Conservation (phyloP, 257 asterid genomes). For the Nemophila menziesii region DNA sequence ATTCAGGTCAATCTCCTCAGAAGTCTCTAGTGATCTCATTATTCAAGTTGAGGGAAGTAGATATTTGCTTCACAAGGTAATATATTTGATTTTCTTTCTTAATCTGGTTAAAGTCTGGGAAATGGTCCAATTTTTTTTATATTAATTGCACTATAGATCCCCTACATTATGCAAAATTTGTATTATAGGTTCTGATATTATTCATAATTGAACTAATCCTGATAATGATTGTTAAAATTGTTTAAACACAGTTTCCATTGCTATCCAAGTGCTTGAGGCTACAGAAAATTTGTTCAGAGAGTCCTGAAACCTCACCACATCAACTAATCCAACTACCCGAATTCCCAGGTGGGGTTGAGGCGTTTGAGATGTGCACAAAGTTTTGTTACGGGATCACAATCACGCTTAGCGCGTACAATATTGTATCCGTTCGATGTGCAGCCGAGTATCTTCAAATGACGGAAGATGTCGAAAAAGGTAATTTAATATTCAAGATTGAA, state of each 20-base stretch:
- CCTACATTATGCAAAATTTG: no score
- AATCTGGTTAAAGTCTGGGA: neutral
- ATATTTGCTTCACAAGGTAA: conserved; percentile 77
- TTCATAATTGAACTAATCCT: neutral
- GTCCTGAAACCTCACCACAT: conserved; percentile 34
- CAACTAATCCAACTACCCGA: conserved; percentile 61
- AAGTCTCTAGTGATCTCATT: conserved; percentile 71
- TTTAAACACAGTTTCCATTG: conserved; percentile 67
- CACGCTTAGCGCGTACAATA: conserved; percentile 75
- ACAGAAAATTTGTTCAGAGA: conserved; percentile 52
- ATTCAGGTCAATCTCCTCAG: conserved; percentile 71
- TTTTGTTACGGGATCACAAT: conserved; percentile 86
- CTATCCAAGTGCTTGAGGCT: conserved; percentile 60
- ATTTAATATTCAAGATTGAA: conserved; percentile 54
- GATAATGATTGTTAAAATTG: neutral
- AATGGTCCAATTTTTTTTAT: no score
- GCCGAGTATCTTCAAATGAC: conserved; percentile 83
- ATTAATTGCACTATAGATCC: no score
- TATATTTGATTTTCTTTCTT: neutral
- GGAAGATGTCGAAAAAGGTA: conserved; percentile 78
- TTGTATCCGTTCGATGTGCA: conserved; percentile 60
- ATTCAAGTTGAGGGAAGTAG: conserved; percentile 63
- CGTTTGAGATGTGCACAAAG: conserved; percentile 75
- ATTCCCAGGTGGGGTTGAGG: conserved; percentile 75
- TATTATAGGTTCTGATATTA: neutral